Conservation (phyloP, 2,329 filamentous ascomycete genomes). For the Westerdykella aurantiaca region DNA sequence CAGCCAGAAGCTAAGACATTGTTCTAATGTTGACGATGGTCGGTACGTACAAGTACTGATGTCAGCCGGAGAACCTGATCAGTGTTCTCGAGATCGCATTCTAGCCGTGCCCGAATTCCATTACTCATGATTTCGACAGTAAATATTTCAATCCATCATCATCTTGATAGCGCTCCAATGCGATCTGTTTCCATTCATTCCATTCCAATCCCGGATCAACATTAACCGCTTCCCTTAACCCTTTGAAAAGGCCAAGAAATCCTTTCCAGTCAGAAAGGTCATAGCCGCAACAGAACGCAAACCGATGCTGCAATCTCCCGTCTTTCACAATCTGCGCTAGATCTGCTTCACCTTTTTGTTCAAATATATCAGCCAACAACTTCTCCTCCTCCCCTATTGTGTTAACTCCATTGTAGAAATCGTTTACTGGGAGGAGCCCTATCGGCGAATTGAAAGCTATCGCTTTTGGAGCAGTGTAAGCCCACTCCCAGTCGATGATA, state of each 20-base stretch:
- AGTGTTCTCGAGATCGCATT: too few species aligned
- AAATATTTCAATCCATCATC: conserved; percentile 10
- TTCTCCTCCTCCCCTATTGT: conserved; percentile 37
- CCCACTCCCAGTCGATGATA: conserved; percentile 45
- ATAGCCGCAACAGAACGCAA: conserved; percentile 42
- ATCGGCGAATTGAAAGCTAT: conserved; percentile 43
- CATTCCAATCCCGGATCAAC: conserved; percentile 35
- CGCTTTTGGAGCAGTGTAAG: conserved; percentile 29
- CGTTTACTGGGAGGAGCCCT: conserved; percentile 37
- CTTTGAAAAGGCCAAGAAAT: conserved; percentile 40
- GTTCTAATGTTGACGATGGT: too few species aligned
- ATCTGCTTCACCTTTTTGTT: conserved; percentile 28
- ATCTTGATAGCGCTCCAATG: conserved; percentile 31
- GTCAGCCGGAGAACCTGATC: too few species aligned
- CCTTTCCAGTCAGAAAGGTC: conserved; percentile 41
- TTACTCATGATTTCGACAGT: conserved; percentile 1
- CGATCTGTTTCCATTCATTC: conserved; percentile 36
- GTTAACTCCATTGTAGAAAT: conserved; percentile 39
- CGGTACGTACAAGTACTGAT: too few species aligned
- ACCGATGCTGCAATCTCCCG: conserved; percentile 37
- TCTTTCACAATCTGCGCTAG: conserved; percentile 37
- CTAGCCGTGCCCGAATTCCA: too few species aligned
- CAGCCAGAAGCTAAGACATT: too few species aligned
- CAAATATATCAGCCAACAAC: conserved; percentile 31
- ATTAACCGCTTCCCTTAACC: conserved; percentile 33